Evolutionary conservation across 2,329 filamentous ascomycete species (phyloP).

Genomic region (Hyphodiscus sp.): DNA sequence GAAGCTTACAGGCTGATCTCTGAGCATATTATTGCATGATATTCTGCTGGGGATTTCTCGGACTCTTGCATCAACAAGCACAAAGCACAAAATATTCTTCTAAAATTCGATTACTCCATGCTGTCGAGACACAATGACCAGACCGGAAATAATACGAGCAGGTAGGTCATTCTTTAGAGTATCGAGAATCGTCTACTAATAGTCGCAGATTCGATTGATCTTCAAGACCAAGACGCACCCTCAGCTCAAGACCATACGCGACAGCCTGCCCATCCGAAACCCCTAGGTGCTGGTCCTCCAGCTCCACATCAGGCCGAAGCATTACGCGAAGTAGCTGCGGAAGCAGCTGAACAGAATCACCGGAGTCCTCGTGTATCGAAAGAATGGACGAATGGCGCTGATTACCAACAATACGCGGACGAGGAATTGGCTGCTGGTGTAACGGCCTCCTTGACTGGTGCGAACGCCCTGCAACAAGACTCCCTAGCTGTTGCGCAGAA

Average conservation of each 20-base stretch:
- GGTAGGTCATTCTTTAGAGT: constrained; percentile 34
- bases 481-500: constrained; percentile 55
- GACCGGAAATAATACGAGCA: constrained; percentile 49
- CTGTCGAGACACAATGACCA: constrained; percentile 38
- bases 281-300: constrained; percentile 41
- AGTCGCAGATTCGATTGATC: constrained; percentile 78
- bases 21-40: constrained; percentile 5
- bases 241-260: constrained; percentile 76
- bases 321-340: constrained; percentile 71
- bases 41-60: constrained; percentile 10
- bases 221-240: constrained; percentile 76
- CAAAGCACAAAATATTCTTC: constrained; percentile 6
- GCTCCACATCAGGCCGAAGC: constrained; percentile 80
- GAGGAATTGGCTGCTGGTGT: constrained; percentile 37
- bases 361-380: constrained; percentile 56
- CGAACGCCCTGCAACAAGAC: constrained; percentile 44
- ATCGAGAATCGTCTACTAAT: constrained; percentile 10
- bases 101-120: constrained; percentile 13
- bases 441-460: constrained; percentile 34
- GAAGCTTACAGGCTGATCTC: not conserved
- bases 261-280: constrained; percentile 44
- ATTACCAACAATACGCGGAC: constrained; percentile 34
- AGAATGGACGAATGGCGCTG: constrained; percentile 37
- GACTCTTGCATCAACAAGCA: constrained; percentile 16
- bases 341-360: constrained; percentile 65